Percentiles rank a stretch among this genome's conserved stretches.
phyloP scores from a whole-genome alignment of 805 yeast genomes.

The Starmerella stellata region DNA sequence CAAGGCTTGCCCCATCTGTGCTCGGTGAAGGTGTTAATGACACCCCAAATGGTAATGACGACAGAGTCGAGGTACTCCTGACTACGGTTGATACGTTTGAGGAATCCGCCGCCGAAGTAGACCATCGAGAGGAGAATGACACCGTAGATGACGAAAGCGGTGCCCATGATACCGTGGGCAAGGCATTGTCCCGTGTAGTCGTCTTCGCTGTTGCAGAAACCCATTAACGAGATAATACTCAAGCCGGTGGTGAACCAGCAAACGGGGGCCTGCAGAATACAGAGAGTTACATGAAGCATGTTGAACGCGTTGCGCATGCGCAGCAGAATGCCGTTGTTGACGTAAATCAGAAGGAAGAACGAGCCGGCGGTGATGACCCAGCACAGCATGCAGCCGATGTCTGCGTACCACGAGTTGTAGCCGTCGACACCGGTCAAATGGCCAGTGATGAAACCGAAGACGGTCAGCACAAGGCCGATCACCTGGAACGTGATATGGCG shows the following conservation, averaged over 20 bases:
- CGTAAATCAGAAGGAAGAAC: slow-evolving; percentile 24
- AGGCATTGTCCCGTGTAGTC: slow-evolving; percentile 82
- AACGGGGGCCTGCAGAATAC: slow-evolving; percentile 25
- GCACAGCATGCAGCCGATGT: slow-evolving; percentile 21
- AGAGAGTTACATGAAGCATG: slow-evolving; percentile 20
- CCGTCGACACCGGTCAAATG: slow-evolving; percentile 24
- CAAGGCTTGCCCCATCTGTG: slow-evolving; percentile 92
- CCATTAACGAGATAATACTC: slow-evolving; percentile 69
- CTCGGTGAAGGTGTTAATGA: slow-evolving; percentile 87
- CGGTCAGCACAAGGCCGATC: slow-evolving; percentile 22
- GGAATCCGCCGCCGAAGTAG: slow-evolving; percentile 46
- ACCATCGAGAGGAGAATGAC: slow-evolving; percentile 48
- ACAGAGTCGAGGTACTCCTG: slow-evolving; percentile 76
- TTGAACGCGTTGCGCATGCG: slow-evolving; percentile 20
- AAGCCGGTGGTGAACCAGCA: slow-evolving; percentile 70
- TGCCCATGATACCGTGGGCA: slow-evolving; percentile 95
- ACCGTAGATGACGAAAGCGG: slow-evolving; percentile 69
- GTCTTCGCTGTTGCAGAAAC: slow-evolving; percentile 55
- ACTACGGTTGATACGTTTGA: slow-evolving; percentile 30
- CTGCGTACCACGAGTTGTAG: slow-evolving; percentile 22
- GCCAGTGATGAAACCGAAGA: slow-evolving; percentile 26
- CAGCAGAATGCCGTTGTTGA: slow-evolving; percentile 23
- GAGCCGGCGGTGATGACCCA: slow-evolving; percentile 23
- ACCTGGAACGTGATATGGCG: slow-evolving; percentile 26
- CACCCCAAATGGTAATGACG: slow-evolving; percentile 77